Evolutionary conservation across 1,284 basidiomycete species (phyloP), one percentile per base, ranked within the genome.

Genomic region (Microbotryomycetes sp.): DNA sequence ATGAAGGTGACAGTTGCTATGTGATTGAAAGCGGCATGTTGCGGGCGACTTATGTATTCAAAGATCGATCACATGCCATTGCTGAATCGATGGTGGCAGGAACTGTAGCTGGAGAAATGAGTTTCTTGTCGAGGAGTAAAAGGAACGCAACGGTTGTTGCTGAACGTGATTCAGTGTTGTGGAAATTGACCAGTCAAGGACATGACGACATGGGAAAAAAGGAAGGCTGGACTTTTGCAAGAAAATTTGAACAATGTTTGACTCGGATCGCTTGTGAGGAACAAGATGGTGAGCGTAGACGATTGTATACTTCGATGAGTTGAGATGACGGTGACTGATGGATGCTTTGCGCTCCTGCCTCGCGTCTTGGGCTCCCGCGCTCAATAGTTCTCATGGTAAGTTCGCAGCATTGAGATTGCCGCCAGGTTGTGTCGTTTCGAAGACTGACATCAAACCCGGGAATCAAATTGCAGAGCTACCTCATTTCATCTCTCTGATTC

Each of bases 81-180:
- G 46, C 25, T 58, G 70, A 73, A 49, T 65, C 64, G 4, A 96
- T 94, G 92, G 89, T 94, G 0, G 85, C 91, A 1, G 92, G 91
- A 1, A 90, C 90, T 0, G 78, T 94, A 5, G 89, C 92, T 2
- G 92, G 92, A 1, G 92, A 96, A 75, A 76, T 96, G 58, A 86
- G 87, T 0, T 87, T 86, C 42, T 77, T 97, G 26, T 85, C 88
- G 7, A 84, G 84, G 19, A 80, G 86, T 46, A 80, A 82, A 25
- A 79, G 92, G 52, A 96, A 94, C 73, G 86, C 90, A n/a, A 89
- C 86, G 3, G 89, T 89, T 26, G 79, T 86, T 0, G 89, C 87
- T 1, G 92, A 94, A 75, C 80, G 84, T 14, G 81, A 84, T 26
- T 84, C 83, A 16, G 82, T 86, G 19, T 69, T 96, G 50, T 96